Conservation (phyloP, 1,284 basidiomycete species). For the Pisolithus thermaeus region DNA sequence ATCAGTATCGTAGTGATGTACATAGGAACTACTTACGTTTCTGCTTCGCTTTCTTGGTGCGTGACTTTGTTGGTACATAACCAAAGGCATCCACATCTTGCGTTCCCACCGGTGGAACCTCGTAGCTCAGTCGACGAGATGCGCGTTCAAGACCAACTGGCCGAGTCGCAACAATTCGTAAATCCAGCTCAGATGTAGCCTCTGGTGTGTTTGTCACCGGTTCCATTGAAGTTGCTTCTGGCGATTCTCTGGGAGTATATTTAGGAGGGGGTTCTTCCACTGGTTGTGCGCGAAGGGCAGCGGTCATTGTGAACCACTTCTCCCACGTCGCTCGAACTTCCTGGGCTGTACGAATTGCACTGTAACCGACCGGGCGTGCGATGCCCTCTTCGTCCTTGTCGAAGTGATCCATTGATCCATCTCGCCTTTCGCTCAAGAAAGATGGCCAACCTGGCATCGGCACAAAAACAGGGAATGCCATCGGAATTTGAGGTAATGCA, state of each 20-base stretch:
- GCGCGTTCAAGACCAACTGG: constrained; percentile 13
- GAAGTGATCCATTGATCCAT: constrained; percentile 24
- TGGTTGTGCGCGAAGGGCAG: constrained; percentile 39
- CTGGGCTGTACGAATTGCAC: constrained; percentile 45
- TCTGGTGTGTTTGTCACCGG: constrained; percentile 1
- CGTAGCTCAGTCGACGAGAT: constrained; percentile 43
- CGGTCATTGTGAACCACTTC: constrained; percentile 59
- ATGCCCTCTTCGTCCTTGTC: constrained; percentile 32
- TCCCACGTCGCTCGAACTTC: constrained; percentile 66
- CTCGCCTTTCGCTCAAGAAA: constrained; percentile 48
- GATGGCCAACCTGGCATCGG: constrained; percentile 65
- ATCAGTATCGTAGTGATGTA: constrained; percentile 4
- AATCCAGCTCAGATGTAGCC: constrained; percentile 4
- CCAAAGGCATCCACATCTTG: constrained; percentile 63
- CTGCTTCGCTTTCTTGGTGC: constrained; percentile 51
- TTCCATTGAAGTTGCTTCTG: constrained; percentile 16
- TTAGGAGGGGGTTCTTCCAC: constrained; percentile 58
- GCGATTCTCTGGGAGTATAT: constrained; percentile 55
- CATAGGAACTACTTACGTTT: constrained; percentile 52
- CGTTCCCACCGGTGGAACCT: constrained; percentile 44
- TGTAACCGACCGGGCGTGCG: constrained; percentile 30
- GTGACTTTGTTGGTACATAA: constrained; percentile 53
- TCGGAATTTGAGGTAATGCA: constrained; percentile 62
- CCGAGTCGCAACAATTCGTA: constrained; percentile 11
- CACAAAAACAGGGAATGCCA: constrained; percentile 75